Evolutionary conservation across 306 rosid species (phyloP).

Genomic region (Cicer cuneatum): DNA sequence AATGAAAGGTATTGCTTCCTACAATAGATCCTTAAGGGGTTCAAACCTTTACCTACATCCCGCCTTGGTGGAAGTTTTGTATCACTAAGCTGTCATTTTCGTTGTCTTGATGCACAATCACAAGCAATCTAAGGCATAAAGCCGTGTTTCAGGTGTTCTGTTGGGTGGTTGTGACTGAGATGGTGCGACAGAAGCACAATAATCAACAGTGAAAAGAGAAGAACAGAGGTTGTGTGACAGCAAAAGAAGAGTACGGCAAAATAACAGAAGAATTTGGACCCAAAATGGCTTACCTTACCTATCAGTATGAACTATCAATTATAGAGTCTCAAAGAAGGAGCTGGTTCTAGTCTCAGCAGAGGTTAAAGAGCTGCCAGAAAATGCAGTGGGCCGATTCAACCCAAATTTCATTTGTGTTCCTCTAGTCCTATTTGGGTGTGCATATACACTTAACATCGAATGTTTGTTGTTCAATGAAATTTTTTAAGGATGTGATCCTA

Average conservation of each 20-base stretch:
- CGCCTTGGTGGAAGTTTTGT: neutral
- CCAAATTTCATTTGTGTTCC: neutral
- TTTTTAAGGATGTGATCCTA: neutral
- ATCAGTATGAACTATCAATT: conserved; percentile 14
- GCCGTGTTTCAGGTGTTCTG: neutral
- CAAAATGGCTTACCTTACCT: neutral
- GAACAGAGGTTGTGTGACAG: neutral
- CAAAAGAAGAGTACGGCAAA: neutral
- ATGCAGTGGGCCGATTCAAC: neutral
- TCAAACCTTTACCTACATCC: neutral
- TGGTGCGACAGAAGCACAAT: neutral
- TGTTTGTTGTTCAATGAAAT: neutral
- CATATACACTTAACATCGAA: neutral
- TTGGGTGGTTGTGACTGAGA: conserved; percentile 11
- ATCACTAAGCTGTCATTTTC: neutral
- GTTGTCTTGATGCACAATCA: neutral
- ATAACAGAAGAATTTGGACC: conserved; percentile 4
- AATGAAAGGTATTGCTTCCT: neutral
- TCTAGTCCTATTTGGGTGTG: neutral
- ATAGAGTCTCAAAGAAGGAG: neutral
- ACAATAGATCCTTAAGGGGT: neutral
- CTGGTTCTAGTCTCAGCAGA: conserved; percentile 7
- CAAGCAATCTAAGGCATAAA: conserved; percentile 12
- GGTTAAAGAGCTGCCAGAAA: conserved; percentile 5
- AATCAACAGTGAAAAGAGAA: neutral